These are phyloP conservation scores for Coemansia sp. DNA, from an alignment of 192 early-diverging fungal genomes.

Conservation along the genomic window DNA sequence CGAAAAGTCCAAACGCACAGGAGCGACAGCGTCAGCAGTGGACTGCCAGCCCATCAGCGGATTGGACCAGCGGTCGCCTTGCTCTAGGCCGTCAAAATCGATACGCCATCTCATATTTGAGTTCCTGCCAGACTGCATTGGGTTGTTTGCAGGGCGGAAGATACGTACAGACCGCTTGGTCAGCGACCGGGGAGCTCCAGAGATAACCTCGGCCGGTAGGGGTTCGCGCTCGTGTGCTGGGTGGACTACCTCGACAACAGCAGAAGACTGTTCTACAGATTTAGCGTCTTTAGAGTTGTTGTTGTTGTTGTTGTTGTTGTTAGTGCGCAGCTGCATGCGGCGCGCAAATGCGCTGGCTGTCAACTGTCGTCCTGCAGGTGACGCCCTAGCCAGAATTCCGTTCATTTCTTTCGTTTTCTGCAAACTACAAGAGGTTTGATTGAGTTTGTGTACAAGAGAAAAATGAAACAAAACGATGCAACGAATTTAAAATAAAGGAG, in stretches of 20 bases:
- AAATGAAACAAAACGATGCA: background rate
- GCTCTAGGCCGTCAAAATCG: constrained; percentile 83
- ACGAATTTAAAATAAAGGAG: background rate
- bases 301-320: background rate
- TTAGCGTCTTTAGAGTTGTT: background rate
- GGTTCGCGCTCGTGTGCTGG: constrained; percentile 54
- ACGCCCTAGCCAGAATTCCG: background rate
- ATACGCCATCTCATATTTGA: constrained; percentile 83
- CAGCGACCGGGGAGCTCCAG: constrained; percentile 59
- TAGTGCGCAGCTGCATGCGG: constrained; percentile 6
- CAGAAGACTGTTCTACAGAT: background rate
- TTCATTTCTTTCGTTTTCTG: background rate
- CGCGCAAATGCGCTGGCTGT: background rate
- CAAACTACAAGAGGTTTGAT: background rate
- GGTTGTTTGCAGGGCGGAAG: constrained; percentile 77
- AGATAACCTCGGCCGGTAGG: constrained; percentile 42
- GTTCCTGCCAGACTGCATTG: constrained; percentile 83
- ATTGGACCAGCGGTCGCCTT: constrained; percentile 89
- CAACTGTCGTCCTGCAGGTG: background rate
- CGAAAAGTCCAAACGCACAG: constrained; percentile 79
- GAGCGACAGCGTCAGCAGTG: constrained; percentile 83
- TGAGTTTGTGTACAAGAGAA: background rate
- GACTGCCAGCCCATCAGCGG: constrained; percentile 88
- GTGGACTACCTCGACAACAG: constrained; percentile 25
- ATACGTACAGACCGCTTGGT: constrained; percentile 82